Evolutionary conservation across 768 basidiomycete species (phyloP), one percentile per base, ranked within the genome.

Genomic region (Leccinum incarnatum): DNA sequence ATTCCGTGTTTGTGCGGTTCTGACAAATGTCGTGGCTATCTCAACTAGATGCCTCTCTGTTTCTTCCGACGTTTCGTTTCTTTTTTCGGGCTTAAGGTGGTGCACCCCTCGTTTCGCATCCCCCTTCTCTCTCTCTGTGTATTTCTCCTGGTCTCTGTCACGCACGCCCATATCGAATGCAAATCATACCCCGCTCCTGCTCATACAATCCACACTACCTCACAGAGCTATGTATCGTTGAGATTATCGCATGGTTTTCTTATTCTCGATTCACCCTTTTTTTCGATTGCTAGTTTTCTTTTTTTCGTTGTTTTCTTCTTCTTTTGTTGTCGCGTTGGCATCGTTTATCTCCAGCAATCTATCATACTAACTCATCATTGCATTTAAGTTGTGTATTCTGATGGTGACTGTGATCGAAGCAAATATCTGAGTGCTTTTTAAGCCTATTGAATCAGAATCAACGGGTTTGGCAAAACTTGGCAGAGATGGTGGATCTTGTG

Each of bases 1-100:
- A 95, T 95, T 67, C 90, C 90, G 56, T 95, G 93, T 79, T 79
- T 95, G 27, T 96, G 93, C 69, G 89, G 95, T 67, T 90, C 93
- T 67, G 79, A 81, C 64, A 91, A 90, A 76, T 98, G 95, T 77
- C 89, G 95, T 69, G 94, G 95, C 62, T 96, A 85, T 79, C 89
- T 97, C 79, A 97, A 97, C 78, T 98, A 90, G 84, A 68, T 40
- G n/a, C 9, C 17, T 40, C 37, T 40, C 40, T 40, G 29, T 17
- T 23, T 23, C 37, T 14, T 36, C 46, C 36, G 2, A 23, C 21
- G 8, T 53, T 25, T n/a, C 32, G 15, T 42, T 21, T 49, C 15
- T 42, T 30, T 27, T 58, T 21, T 51, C 40, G 30, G 48, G 48
- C 19, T 17, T 45, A 45, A 14, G 15, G 58, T 58, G 21, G 36